These are phyloP conservation scores for Aureobasidium vineae DNA, from an alignment of 2,329 filamentous ascomycete species.

Conservation along the genomic window DNA sequence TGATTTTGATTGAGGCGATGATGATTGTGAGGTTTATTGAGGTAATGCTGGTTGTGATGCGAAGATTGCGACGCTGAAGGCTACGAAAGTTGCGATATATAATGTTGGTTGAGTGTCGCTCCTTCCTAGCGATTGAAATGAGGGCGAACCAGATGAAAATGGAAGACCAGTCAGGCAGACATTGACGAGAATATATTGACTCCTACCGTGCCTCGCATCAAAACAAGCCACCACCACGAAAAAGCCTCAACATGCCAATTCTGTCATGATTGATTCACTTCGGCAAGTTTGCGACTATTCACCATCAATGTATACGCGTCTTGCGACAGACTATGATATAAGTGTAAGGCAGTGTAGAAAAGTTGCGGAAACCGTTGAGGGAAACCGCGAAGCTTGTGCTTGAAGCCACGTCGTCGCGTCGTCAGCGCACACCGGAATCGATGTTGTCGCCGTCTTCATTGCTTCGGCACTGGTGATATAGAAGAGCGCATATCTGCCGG, in stretches of 20 bases:
- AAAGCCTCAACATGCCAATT: background rate
- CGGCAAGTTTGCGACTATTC: background rate
- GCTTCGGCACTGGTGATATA: background rate
- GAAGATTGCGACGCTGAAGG: background rate
- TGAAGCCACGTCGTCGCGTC: conserved; percentile 1
- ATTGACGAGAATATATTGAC: background rate
- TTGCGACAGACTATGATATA: background rate
- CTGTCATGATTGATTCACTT: background rate
- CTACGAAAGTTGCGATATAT: background rate
- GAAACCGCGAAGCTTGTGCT: background rate
- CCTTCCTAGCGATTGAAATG: background rate
- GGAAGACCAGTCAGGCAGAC: background rate
- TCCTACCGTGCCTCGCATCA: background rate
- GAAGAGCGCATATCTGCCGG: background rate
- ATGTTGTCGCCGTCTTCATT: conserved; percentile 7
- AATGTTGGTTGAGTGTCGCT: background rate
- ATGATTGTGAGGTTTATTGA: background rate
- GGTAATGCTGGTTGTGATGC: background rate
- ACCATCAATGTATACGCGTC: background rate
- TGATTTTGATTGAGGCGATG: background rate
- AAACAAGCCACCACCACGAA: background rate
- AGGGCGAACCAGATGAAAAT: background rate
- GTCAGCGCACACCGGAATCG: conserved; percentile 11
- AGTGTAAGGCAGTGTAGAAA: too few relatives aligned
- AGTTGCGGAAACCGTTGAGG: background rate